Evolutionary conservation across 768 basidiomycete genomes (phyloP), one percentile per base, ranked within the genome.

Genomic region (Trametopsis cervina): DNA sequence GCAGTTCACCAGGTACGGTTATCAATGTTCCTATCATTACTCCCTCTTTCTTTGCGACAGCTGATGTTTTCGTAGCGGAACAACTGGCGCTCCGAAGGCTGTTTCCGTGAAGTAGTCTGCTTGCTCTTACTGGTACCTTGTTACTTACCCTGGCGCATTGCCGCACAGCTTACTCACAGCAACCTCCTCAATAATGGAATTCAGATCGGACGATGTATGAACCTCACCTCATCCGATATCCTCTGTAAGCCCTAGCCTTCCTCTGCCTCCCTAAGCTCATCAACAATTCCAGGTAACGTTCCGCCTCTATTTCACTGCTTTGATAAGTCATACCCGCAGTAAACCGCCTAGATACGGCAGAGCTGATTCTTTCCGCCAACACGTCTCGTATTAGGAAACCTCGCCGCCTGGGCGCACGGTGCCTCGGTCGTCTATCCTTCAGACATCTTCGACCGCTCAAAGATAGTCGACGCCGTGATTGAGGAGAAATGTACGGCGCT

Each of bases 221-320:
- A 66, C 44, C 66, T 92, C 37, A 75, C 80, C 0, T 66, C 77
- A 21, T 60, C 73, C 7, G 89, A 92, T 53, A 63, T 86, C 20
- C 64, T 90, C 3, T 89, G 89, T 87, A 53, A 23, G 79, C 65
- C 12, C 41, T 17, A 13, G 38, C 15, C 21, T 11, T 35, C 11
- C 13, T 18, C 11, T 18, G 22, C 15, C 38, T 10, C 22, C 42
- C 33, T 21, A 5, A 15, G 18, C 29, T 4, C 37, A 6, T 25
- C 38, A 21, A 2, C 15, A 2, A 13, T 12, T 35, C 52, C 36
- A 89, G 86, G 85, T 72, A 90, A 91, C 53, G 81, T 81, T 1
- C 89, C 89, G 2, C 89, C 89, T 0, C 65, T 90, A 1, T 92
- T 90, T 61, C 89, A 92, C 61, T 91, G 89, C 60, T 90, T 90